These are phyloP conservation scores for Yamagishiella unicocca DNA, from an alignment of 139 green algal genomes.

Conservation along the genomic window DNA sequence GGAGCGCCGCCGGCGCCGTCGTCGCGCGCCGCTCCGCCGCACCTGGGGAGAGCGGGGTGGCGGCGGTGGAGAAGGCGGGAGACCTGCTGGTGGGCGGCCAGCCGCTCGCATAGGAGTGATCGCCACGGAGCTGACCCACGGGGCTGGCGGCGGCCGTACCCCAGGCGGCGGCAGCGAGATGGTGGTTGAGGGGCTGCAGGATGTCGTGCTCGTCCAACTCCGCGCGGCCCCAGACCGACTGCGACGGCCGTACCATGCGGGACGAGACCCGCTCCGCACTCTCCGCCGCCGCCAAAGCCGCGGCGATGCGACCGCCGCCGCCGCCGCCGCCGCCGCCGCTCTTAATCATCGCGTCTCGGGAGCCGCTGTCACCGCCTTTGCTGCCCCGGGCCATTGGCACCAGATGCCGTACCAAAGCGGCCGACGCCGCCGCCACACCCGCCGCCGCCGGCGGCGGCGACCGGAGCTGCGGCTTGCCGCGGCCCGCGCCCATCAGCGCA, in stretches of 20 bases:
- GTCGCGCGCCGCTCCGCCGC: not conserved
- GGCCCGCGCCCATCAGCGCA: too few relatives aligned
- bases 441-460: not conserved
- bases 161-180: not conserved
- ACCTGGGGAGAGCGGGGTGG: not conserved
- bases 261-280: not conserved
- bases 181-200: conserved; percentile 4
- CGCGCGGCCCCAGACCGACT: conserved; percentile 36
- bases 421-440: not conserved
- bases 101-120: not conserved
- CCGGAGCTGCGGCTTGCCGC: too few relatives aligned
- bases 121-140: too few relatives aligned
- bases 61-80: not conserved
- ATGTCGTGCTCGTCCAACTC: conserved; percentile 40
- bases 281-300: not conserved
- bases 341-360: too few relatives aligned
- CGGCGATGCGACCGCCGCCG: not conserved
- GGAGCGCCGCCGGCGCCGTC: conserved; percentile 9
- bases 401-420: too few relatives aligned
- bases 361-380: too few relatives aligned
- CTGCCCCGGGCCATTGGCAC: too few relatives aligned
- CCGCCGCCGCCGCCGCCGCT: not conserved
- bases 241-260: not conserved
- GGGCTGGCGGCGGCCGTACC: not conserved
- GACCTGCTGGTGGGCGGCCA: not conserved